Percentiles rank a stretch among this genome's conserved stretches.
Conservation (phyloP, 352 stramenopile species). For the Thalassiosira hispida region DNA sequence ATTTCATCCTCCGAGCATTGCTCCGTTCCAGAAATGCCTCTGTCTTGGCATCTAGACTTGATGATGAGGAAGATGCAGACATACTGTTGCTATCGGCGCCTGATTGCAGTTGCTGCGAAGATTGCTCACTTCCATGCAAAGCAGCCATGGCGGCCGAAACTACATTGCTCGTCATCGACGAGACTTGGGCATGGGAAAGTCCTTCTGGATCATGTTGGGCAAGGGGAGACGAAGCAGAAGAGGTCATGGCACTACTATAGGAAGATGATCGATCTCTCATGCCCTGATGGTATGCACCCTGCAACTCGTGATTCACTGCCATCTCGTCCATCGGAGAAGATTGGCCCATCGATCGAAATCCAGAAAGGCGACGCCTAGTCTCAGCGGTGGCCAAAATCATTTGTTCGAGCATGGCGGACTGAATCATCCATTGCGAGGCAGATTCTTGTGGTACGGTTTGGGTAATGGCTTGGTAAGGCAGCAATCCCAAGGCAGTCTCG, state of each 20-base stretch:
- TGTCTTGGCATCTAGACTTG: constrained; percentile 26
- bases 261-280: background rate
- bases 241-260: too few relatives aligned
- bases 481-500: background rate
- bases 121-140: constrained; percentile 6
- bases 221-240: background rate
- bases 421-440: background rate
- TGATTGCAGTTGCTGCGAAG: background rate
- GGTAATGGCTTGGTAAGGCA: background rate
- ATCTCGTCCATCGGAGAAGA: background rate
- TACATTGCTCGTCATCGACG: constrained; percentile 11
- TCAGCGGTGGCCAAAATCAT: constrained; percentile 6
- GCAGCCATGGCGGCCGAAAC: constrained; percentile 30
- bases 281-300: background rate
- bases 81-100: background rate
- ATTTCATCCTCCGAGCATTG: constrained; percentile 14
- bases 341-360: constrained; percentile 1
- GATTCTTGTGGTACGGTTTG: background rate
- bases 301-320: background rate
- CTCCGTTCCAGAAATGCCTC: constrained; percentile 31
- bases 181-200: background rate
- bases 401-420: constrained; percentile 5
- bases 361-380: constrained; percentile 3
- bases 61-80: background rate
- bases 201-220: background rate